Percentiles rank a stretch among this genome's conserved stretches.
These are phyloP conservation scores for Metarhizium guizhouense DNA, from an alignment of 2,329 filamentous ascomycete species.

Conservation along the genomic window DNA sequence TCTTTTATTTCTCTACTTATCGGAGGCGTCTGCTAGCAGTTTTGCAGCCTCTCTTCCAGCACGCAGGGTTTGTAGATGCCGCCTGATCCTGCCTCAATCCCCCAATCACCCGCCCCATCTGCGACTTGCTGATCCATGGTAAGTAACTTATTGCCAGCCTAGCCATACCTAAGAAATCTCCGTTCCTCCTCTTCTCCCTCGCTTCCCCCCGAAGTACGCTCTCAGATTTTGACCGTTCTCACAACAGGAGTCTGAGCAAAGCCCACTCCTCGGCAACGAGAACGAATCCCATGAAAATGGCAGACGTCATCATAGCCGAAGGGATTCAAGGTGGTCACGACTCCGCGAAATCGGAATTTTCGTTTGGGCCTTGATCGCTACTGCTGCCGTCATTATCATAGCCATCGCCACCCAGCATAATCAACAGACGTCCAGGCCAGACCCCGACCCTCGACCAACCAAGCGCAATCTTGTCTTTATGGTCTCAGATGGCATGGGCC, in stretches of 20 bases:
- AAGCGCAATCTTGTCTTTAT: conserved; percentile 98
- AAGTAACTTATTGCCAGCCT: background rate
- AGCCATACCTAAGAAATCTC: background rate
- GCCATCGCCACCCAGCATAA: conserved; percentile 56
- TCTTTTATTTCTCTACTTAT: too few relatives aligned
- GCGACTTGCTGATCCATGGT: background rate
- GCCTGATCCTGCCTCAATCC: too few relatives aligned
- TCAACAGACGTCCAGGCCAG: conserved; percentile 32
- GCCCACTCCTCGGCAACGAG: conserved; percentile 28
- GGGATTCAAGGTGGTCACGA: conserved; percentile 28
- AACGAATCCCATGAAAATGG: conserved; percentile 6
- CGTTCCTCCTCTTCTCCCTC: too few relatives aligned
- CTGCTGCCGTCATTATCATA: conserved; percentile 55
- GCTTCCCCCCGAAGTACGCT: too few relatives aligned
- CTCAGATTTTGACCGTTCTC: background rate
- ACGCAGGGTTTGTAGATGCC: too few relatives aligned
- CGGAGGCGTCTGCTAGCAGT: too few relatives aligned
- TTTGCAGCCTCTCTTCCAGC: too few relatives aligned
- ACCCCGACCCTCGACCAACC: conserved; percentile 32
- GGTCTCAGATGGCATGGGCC: conserved; percentile 98
- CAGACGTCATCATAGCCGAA: conserved; percentile 4
- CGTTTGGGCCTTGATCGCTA: conserved; percentile 74
- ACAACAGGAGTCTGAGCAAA: conserved; percentile 29
- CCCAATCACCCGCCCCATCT: too few relatives aligned
- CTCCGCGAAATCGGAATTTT: conserved; percentile 68